phyloP scores from a whole-genome alignment of 306 rosid genomes.

The Begonia peltatifolia region DNA sequence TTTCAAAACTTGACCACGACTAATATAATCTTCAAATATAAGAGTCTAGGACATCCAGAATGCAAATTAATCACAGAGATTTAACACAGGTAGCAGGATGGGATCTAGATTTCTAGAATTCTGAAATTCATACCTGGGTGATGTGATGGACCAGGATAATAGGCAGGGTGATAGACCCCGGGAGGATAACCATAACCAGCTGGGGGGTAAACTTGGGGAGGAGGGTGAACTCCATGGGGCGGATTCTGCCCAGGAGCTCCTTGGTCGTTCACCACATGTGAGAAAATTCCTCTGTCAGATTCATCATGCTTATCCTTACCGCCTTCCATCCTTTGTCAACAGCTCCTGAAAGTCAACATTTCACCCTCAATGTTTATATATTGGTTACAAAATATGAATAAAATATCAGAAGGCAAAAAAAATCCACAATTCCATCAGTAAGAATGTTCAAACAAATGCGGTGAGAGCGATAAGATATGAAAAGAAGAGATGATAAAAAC shows the following conservation, averaged over 20 bases:
- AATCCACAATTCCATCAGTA: too few species aligned
- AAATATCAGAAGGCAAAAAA: too few species aligned
- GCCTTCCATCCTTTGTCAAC: constrained; percentile 49
- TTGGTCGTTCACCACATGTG: constrained; percentile 19
- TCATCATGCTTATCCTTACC: constrained; percentile 51
- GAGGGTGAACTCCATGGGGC: constrained; percentile 6
- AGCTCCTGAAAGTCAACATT: neutral
- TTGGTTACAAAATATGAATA: too few species aligned
- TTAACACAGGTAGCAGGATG: too few species aligned
- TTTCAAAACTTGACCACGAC: neutral
- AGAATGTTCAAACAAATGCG: too few species aligned
- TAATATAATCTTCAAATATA: neutral
- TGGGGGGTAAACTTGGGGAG: constrained; percentile 18
- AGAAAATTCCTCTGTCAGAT: constrained; percentile 54
- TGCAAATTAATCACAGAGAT: too few species aligned
- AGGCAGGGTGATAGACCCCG: constrained; percentile 27
- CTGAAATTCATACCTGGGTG: constrained; percentile 18
- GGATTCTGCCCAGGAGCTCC: constrained; percentile 1
- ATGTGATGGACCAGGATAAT: constrained; percentile 37
- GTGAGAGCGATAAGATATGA: too few species aligned
- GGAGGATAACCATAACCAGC: constrained; percentile 20
- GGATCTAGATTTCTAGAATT: neutral
- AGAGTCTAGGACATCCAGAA: neutral
- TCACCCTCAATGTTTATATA: too few species aligned
- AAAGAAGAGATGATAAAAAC: too few species aligned